Base-by-base conservation (phyloP, 345 rosid genomes). In the Pistacia atlantica region DNA sequence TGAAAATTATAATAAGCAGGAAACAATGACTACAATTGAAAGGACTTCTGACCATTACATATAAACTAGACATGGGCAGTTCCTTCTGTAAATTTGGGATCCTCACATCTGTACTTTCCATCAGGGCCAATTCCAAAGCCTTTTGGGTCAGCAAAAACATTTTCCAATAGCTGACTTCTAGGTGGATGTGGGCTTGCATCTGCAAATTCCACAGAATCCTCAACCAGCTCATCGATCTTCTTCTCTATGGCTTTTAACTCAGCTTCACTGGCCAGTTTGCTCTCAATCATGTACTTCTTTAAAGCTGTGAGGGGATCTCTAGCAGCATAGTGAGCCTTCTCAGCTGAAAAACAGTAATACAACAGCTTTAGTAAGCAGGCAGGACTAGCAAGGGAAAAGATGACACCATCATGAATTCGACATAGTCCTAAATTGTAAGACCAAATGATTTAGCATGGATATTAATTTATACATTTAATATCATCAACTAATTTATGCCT, bases 201-300 rank as follows among this genome's bases (percentile, higher is more conserved):
- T 7, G 90, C 90, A 76, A 89, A 87, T 70, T 85, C 92, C 66
- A 87, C 90, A 4, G 90, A 75, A 0, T 85, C 92, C 79, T 89
- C 92, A 8, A 85, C 81, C 55, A 82, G n/a, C 69, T 87, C 90
- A 33, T 85, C 87, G 37, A 87, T 89, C 83, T 84, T 87, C 83
- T 82, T 87, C 62, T 89, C 87, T 2, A 89, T 85, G 3, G 87
- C 77, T 75, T 84, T 87, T 59, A 87, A 70, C 68, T 87, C 90
- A 0, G 84, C 83, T 73, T 89, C 92, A 18, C 68, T 79, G 3
- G 82, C 89, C 51, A 89, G 83, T 13, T 75, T 85, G 83, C 77
- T 87, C 69, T 84, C 90, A 7, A 80, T 59, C 64, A 87, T 51
- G 80, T 81, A 85, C 67, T 85, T 84, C 84, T 85, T 89, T 82